These are phyloP conservation scores for Meyerozyma carpophila DNA, from an alignment of 1,139 yeast species.

Conservation along the genomic window DNA sequence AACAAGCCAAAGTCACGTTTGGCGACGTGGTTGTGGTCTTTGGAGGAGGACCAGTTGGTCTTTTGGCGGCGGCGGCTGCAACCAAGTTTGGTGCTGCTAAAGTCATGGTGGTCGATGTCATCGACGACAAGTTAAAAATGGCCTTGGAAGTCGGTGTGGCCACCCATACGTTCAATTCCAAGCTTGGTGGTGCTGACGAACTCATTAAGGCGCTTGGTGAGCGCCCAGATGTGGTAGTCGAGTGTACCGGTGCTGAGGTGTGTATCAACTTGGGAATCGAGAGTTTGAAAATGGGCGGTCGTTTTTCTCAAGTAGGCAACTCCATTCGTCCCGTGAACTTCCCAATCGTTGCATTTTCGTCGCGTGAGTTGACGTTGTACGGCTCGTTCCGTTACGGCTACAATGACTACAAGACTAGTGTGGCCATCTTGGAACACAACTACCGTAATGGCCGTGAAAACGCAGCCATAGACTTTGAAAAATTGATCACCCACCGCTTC, in stretches of 20 bases:
- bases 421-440: slow-evolving; percentile 54
- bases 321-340: slow-evolving; percentile 61
- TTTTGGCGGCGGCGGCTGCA: slow-evolving; percentile 73
- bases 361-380: slow-evolving; percentile 63
- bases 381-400: slow-evolving; percentile 81
- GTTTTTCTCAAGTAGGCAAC: slow-evolving; percentile 73
- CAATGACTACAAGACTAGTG: slow-evolving; percentile 74
- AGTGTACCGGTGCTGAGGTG: slow-evolving; percentile 69
- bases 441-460: slow-evolving; percentile 57
- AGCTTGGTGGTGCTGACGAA: slow-evolving; percentile 26
- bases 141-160: slow-evolving; percentile 56
- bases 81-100: slow-evolving; percentile 77
- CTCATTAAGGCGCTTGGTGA: slow-evolving; percentile 34
- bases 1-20: slow-evolving; percentile 58
- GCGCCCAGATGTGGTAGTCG: slow-evolving; percentile 59
- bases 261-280: slow-evolving; percentile 63
- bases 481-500: slow-evolving; percentile 74
- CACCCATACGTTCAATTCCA: slow-evolving; percentile 56
- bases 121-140: slow-evolving; percentile 53
- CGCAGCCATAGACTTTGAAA: slow-evolving; percentile 38
- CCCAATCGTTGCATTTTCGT: slow-evolving; percentile 69
- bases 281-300: slow-evolving; percentile 56
- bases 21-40: slow-evolving; percentile 76
- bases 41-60: slow-evolving; percentile 94
- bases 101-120: slow-evolving; percentile 60